A percentile compares a stretch with the other conserved stretches of the same genome.
These are phyloP conservation scores for Lycium ferocissimum DNA, from an alignment of 257 asterid species.

Conservation along the genomic window DNA sequence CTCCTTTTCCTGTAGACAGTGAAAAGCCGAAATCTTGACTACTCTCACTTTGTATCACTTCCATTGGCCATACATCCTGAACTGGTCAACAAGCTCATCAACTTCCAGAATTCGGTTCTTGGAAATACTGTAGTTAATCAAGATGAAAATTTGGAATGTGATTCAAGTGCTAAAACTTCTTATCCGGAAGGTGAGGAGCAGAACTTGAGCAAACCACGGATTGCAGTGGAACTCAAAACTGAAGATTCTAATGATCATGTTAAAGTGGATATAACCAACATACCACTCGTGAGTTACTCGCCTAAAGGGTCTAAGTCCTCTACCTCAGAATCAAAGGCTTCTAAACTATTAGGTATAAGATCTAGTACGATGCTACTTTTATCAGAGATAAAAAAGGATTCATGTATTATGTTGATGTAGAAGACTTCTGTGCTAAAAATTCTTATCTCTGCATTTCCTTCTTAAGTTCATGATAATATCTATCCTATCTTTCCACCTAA, in stretches of 20 bases:
- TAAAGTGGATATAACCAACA: constrained; percentile 42
- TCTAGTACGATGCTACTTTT: neutral
- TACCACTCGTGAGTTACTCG: constrained; percentile 63
- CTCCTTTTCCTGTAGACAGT: constrained; percentile 64
- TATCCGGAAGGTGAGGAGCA: constrained; percentile 44
- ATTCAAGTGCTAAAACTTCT: constrained; percentile 46
- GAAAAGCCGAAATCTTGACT: constrained; percentile 75
- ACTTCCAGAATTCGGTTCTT: constrained; percentile 75
- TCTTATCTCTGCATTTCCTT: neutral
- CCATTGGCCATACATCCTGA: constrained; percentile 88
- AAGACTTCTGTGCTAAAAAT: neutral
- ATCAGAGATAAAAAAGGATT: constrained; percentile 8
- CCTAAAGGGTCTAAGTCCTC: constrained; percentile 53
- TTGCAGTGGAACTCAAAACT: constrained; percentile 45
- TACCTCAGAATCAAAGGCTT: constrained; percentile 46
- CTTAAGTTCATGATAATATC: neutral
- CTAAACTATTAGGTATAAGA: constrained; percentile 52
- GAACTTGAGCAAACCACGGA: constrained; percentile 39
- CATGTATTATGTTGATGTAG: neutral
- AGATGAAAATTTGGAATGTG: constrained; percentile 44
- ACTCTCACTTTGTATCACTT: constrained; percentile 96
- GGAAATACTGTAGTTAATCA: constrained; percentile 50
- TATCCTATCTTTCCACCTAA: constrained; percentile 13
- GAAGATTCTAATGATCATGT: constrained; percentile 40
- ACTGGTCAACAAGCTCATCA: constrained; percentile 76